phyloP scores from a whole-genome alignment of 495 filamentous ascomycete species.

The Neurospora sublineolata region DNA sequence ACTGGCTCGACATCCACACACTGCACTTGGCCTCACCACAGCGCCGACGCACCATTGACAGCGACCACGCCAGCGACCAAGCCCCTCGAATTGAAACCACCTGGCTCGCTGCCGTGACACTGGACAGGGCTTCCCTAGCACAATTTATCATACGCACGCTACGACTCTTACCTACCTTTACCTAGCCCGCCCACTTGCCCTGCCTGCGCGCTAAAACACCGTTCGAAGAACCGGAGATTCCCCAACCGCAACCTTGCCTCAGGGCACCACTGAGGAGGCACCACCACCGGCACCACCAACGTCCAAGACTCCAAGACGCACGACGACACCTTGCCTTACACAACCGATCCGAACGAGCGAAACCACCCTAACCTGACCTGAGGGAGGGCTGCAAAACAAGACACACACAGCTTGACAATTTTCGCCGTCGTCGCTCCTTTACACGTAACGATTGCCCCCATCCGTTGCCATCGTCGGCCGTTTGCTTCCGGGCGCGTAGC shows the following conservation, averaged over 20 bases:
- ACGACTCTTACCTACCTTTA: background rate
- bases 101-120: background rate
- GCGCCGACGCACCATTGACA: background rate
- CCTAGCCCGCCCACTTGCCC: background rate
- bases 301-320: background rate
- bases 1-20: conserved; percentile 7
- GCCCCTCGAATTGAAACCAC: conserved; percentile 10
- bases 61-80: background rate
- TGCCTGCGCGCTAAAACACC: background rate
- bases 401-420: background rate
- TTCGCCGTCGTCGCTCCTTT: background rate
- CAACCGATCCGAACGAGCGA: background rate
- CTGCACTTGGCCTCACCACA: background rate
- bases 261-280: background rate
- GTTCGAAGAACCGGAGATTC: background rate
- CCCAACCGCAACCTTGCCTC: background rate
- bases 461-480: background rate
- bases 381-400: background rate
- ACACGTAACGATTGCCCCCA: background rate
- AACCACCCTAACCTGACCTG: background rate
- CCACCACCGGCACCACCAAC: background rate
- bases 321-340: background rate
- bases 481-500: background rate
- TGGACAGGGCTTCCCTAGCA: background rate
- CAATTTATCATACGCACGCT: background rate